Evolutionary conservation across 2,329 filamentous ascomycete species (phyloP), one percentile per base, ranked within the genome.

Genomic region (Fusarium haematococcum): DNA sequence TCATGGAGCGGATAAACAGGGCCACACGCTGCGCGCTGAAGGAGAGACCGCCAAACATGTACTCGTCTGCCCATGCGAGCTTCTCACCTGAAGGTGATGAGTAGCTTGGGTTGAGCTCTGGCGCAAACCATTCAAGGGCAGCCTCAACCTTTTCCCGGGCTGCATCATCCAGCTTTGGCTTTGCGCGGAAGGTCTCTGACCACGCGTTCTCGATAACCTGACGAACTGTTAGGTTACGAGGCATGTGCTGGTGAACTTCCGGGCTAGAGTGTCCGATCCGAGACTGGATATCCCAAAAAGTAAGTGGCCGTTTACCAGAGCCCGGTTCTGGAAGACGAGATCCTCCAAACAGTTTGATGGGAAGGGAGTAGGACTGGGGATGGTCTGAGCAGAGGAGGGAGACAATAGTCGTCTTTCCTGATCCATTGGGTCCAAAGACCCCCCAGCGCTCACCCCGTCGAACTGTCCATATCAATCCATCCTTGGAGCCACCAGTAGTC

Each of bases 321-420:
- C 93, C 93, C 0, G 90, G 89, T 65, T 93, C 90, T 0, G 96
- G 95, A 0, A 98, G 87, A 23, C 97, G 91, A 64, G 92, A 93
- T 25, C 91, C 91, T 1, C 95, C 95, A 80, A 99, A 98, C 16
- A 98, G 87, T 76, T 90, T 92, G 70, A 99, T 92, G 1, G 96
- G 95, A 27, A 95, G 90, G 0, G 94, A 94, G 81, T 98, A 99
- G 0, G 95, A 92, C 82, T 98, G 96, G 0, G 97, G 97, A 78
- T 99, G 97, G 79, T 99, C 97, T 1, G 96, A 98, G 69, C 94
- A 97, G 68, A 99, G 93, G 7, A 99, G 88, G 6, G 95, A 97
- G 32, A 98, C 89, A 43, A 99, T 88, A 0, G 97, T 99, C 0
- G 97, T 99, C 85, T 99, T 99, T 20, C 97, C 97, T 1, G 95